A percentile compares a stretch with the other conserved stretches of the same genome.
Conservation (phyloP, 805 yeast genomes). For the Starmerella kuoi region DNA sequence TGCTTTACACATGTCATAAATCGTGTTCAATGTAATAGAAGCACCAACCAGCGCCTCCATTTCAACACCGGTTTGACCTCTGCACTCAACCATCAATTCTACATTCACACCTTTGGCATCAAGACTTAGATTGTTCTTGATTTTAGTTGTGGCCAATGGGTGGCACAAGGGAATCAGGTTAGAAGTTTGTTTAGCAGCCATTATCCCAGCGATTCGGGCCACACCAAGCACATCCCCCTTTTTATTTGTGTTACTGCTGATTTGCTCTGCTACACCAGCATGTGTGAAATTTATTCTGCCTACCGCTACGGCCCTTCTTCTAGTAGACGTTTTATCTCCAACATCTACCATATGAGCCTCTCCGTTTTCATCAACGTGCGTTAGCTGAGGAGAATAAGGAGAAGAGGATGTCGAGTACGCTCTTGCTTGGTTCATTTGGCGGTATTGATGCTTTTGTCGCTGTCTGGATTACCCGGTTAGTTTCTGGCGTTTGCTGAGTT, state of each 20-base stretch:
- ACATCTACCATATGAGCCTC: conserved; percentile 41
- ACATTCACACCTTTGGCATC: conserved; percentile 26
- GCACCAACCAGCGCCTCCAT: conserved; percentile 46
- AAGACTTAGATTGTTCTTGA: conserved; percentile 29
- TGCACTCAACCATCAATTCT: conserved; percentile 34
- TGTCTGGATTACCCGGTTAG: not conserved
- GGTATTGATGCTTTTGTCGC: too few relatives aligned
- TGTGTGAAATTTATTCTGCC: conserved; percentile 36
- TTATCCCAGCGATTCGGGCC: conserved; percentile 40
- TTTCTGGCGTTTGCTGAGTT: not conserved
- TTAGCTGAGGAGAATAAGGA: conserved; percentile 17
- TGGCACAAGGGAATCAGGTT: conserved; percentile 42
- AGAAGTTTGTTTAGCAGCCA: conserved; percentile 40
- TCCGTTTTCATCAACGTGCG: conserved; percentile 35
- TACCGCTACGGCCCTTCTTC: conserved; percentile 34
- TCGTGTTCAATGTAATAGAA: conserved; percentile 34
- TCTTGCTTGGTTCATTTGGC: not conserved
- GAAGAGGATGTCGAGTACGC: conserved; percentile 1
- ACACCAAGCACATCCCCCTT: conserved; percentile 43
- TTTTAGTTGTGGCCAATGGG: conserved; percentile 35
- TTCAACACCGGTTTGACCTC: conserved; percentile 45
- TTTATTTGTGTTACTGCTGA: conserved; percentile 32
- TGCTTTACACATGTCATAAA: conserved; percentile 51
- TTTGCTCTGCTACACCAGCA: conserved; percentile 26
- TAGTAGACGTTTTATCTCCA: conserved; percentile 32